phyloP scores from a whole-genome alignment of 768 basidiomycete genomes.

The Mycena rosella region DNA sequence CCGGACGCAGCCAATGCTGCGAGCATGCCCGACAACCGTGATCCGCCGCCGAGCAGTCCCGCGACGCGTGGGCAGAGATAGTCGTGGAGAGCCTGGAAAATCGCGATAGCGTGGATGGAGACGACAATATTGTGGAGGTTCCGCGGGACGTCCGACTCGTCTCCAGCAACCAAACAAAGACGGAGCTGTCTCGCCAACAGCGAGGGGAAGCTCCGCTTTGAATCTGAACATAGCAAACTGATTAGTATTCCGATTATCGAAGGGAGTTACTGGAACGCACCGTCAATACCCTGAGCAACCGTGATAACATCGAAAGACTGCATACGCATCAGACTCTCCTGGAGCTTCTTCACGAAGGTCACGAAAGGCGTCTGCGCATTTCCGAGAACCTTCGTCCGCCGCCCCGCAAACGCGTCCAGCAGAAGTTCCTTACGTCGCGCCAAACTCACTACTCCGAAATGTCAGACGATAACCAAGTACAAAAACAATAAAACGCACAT shows the following conservation, averaged over 20 bases:
- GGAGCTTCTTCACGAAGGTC: constrained; percentile 93
- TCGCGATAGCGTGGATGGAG: constrained; percentile 98
- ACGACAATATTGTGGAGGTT: constrained; percentile 92
- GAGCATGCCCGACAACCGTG: constrained; percentile 88
- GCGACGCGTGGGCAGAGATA: constrained; percentile 93
- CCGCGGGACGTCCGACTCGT: constrained; percentile 90
- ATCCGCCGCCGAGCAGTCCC: constrained; percentile 71
- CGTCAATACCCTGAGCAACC: constrained; percentile 85
- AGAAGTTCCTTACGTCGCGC: constrained; percentile 81
- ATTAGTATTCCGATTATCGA: background rate
- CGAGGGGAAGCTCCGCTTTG: constrained; percentile 91
- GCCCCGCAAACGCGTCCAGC: constrained; percentile 79
- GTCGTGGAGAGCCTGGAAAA: constrained; percentile 96
- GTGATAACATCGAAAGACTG: constrained; percentile 96
- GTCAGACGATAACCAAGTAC: constrained; percentile 8
- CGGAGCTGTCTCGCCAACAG: constrained; percentile 94
- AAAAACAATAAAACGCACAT: constrained; percentile 55
- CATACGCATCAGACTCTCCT: constrained; percentile 95
- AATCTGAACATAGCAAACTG: constrained; percentile 62
- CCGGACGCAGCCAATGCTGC: constrained; percentile 88
- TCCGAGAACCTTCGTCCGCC: constrained; percentile 58
- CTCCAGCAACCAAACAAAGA: constrained; percentile 87
- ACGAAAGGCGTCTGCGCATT: constrained; percentile 70
- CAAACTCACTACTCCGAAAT: constrained; percentile 64
- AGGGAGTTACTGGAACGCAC: constrained; percentile 54